Evolutionary conservation across 2,329 filamentous ascomycete species (phyloP), one percentile per base, ranked within the genome.

Genomic region (Aspergillus proliferans): DNA sequence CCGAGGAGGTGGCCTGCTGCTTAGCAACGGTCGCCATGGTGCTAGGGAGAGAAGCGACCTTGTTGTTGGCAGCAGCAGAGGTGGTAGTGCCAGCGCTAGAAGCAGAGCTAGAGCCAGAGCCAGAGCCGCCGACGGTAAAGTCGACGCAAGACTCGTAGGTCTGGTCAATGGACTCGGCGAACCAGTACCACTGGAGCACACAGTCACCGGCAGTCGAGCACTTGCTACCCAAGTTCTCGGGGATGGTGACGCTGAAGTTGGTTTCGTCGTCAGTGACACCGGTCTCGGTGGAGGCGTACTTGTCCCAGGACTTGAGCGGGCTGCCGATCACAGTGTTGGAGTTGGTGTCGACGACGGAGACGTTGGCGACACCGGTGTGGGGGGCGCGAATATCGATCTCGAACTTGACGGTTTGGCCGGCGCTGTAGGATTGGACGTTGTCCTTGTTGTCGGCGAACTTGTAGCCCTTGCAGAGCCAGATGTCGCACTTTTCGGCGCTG

Each of bases 401-500:
- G 45, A 77, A 63, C 58, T 68, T 60, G 46, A 78, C 65, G 2
- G 54, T 62, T 56, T 76, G 61, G n/a, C 75, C 75, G 3, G 72
- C 55, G n/a, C 57, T 75, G 71, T 74, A 82, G 39, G 63, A 69
- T 55, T 78, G 71, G 44, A 82, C 70, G 56, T 77, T 77, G 54
- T 64, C 71, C 52, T 64, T 75, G 68, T 79, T 79, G 68, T 83
- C 80, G 42, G 59, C 72, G 65, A 75, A 80, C 60, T 81, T 75
- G 67, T 76, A 76, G 52, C 80, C 80, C 68, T 81, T 80, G 76
- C 78, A 81, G 43, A 78, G 71, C 72, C 72, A 79, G 58, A 79
- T 68, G 58, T 78, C 67, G 63, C 78, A 81, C 34, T 65, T 61
- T 1, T 63, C 61, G 42, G 69, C 68, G 47, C 77, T 67, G 66